Percentiles rank a stretch among this genome's conserved stretches.
Evolutionary conservation across 371 early-diverging fungal species (phyloP).

Genomic region (Nosema muscidifuracis): DNA sequence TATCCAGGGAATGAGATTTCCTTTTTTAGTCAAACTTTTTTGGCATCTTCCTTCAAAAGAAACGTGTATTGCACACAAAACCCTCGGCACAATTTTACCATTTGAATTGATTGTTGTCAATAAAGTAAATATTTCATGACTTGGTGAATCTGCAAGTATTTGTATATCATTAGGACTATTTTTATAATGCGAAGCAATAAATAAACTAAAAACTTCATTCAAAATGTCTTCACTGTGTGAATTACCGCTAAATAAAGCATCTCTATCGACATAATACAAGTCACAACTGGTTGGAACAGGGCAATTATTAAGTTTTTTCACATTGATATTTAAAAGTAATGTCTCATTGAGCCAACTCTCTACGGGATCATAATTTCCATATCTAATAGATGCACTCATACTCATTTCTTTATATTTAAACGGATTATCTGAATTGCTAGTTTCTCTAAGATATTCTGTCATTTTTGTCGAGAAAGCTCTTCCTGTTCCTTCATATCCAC

Average conservation of each 20-base stretch:
- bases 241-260: conserved; percentile 84
- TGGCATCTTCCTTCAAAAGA: conserved; percentile 88
- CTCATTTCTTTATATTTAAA: conserved; percentile 74
- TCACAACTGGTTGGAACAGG: conserved; percentile 86
- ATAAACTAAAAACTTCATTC: conserved; percentile 86
- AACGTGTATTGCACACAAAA: conserved; percentile 75
- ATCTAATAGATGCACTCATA: conserved; percentile 87
- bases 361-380: conserved; percentile 77
- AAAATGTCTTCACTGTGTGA: conserved; percentile 86
- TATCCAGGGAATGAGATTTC: conserved; percentile 95
- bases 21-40: conserved; percentile 67
- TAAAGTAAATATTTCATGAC: conserved; percentile 88
- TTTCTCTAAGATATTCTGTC: conserved; percentile 78
- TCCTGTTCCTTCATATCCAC: conserved; percentile 99
- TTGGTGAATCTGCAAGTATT: conserved; percentile 90
- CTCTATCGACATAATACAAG: conserved; percentile 84
- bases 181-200: conserved; percentile 95
- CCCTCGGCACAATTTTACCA: conserved; percentile 72
- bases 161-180: conserved; percentile 97
- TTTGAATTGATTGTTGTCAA: conserved; percentile 72
- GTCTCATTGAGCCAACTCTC: conserved; percentile 91
- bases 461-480: conserved; percentile 86
- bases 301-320: conserved; percentile 66
- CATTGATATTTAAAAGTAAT: conserved; percentile 78
- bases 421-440: conserved; percentile 65